Base-by-base conservation (phyloP, 768 basidiomycete species). In the Kwoniella sp. region DNA sequence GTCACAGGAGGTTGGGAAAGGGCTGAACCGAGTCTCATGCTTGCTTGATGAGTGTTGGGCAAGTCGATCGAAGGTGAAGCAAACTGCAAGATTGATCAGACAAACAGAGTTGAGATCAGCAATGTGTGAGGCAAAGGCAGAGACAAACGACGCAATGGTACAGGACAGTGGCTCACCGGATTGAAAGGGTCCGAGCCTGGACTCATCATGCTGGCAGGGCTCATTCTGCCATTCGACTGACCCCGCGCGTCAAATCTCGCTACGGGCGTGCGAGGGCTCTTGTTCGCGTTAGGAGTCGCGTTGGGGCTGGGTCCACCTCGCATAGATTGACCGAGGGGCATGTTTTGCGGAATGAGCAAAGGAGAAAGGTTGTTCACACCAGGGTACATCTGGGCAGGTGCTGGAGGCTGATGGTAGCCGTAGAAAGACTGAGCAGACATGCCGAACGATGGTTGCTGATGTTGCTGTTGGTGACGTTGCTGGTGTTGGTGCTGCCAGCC, bases 131-230 rank as follows among this genome's bases (percentile, higher is more conserved):
- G 53, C 26, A 23, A n/a, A n/a, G n/a, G n/a, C n/a, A n/a, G n/a
- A n/a, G n/a, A n/a, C n/a, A n/a, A n/a, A n/a, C n/a, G n/a, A n/a
- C n/a, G n/a, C n/a, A n/a, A n/a, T n/a, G n/a, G n/a, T n/a, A 28
- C 48, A 31, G 55, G 4, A n/a, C n/a, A n/a, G n/a, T n/a, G n/a
- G n/a, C 77, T 69, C 41, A 80, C 79, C 26, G 79, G 79, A 59
- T 81, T 81, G 67, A 81, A 81, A 11, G 79, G 79, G 61, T 81
- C 79, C 4, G 75, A 76, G 23, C 66, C 75, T 8, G 79, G 79
- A 59, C 69, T 71, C 76, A 79, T 79, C 73, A 81, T 73, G 30
- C 72, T 67, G 26, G 69, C 74, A 7, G 77, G 76, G 37, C 69
- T 69, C 66, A 77, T 66, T 23, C 75, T 71, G 4, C 76, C 45